Conservation (phyloP, 345 rosid genomes). For the Diplotaxis tenuifolia region DNA sequence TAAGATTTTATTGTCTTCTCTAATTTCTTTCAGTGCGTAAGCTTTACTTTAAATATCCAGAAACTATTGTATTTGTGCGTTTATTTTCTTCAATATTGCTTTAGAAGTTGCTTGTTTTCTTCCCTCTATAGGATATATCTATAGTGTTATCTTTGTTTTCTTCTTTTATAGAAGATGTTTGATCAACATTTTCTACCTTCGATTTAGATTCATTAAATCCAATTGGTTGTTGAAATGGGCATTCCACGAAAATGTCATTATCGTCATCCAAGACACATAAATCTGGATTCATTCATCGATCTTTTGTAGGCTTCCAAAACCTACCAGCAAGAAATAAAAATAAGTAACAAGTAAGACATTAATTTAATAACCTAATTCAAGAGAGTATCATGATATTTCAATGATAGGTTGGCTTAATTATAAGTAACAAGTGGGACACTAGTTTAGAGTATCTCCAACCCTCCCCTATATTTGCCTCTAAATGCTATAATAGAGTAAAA, state of each 20-base stretch:
- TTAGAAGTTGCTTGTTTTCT: background rate
- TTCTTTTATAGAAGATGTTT: too few species aligned
- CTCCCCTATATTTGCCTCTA: too few species aligned
- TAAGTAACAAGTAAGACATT: constrained; percentile 16
- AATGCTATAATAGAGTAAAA: too few species aligned
- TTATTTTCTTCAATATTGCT: background rate
- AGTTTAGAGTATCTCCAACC: too few species aligned
- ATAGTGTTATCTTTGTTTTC: too few species aligned
- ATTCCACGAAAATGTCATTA: background rate
- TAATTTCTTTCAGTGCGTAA: background rate
- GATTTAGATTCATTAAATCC: background rate
- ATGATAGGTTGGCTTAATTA: background rate
- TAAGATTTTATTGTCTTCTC: background rate
- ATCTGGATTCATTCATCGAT: constrained; percentile 63
- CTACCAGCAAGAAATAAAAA: constrained; percentile 41
- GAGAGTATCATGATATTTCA: background rate
- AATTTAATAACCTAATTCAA: background rate
- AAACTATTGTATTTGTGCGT: constrained; percentile 43
- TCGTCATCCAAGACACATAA: constrained; percentile 40
- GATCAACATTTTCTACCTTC: background rate
- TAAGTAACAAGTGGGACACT: too few species aligned
- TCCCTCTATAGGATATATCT: background rate
- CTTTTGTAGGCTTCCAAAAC: constrained; percentile 61
- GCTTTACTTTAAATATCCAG: constrained; percentile 45
- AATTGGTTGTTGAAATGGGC: background rate